Percentiles rank a stretch among this genome's conserved stretches.
phyloP scores from a whole-genome alignment of 2,329 filamentous ascomycete species.

The Aspergillus japonicus region DNA sequence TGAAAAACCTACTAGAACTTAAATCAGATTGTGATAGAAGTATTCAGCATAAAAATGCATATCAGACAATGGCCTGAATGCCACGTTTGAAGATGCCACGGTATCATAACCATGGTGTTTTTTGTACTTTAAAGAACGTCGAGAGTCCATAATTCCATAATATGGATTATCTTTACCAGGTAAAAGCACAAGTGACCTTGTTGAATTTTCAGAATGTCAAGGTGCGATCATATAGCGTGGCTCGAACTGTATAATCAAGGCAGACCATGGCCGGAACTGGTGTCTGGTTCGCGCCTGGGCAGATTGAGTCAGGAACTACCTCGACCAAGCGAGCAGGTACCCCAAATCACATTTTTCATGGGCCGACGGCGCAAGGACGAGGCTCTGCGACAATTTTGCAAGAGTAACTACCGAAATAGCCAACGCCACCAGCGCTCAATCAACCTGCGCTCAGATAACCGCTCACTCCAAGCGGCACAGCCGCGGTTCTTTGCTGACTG shows the following conservation, averaged over 20 bases:
- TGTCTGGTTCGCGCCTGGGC: background rate
- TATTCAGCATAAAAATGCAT: too few relatives aligned
- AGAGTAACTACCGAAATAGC: background rate
- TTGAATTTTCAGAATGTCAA: too few relatives aligned
- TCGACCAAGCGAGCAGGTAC: background rate
- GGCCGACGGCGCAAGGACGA: background rate
- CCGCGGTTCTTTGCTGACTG: constrained; percentile 4
- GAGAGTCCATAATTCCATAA: too few relatives aligned
- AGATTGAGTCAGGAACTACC: background rate
- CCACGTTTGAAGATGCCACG: too few relatives aligned
- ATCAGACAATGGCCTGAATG: too few relatives aligned
- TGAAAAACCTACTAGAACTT: too few relatives aligned
- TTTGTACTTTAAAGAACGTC: too few relatives aligned
- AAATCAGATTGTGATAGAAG: too few relatives aligned
- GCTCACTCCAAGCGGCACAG: background rate
- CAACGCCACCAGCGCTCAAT: background rate
- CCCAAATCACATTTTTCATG: background rate
- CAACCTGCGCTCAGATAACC: constrained; percentile 3
- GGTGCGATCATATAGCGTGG: constrained; percentile 3
- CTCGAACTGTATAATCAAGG: background rate
- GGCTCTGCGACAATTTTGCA: background rate
- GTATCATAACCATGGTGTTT: too few relatives aligned
- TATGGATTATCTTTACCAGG: too few relatives aligned
- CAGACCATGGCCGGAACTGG: background rate
- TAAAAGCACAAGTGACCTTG: too few relatives aligned